Evolutionary conservation across 257 asterid species (phyloP).

Genomic region (Handroanthus guayacan): DNA sequence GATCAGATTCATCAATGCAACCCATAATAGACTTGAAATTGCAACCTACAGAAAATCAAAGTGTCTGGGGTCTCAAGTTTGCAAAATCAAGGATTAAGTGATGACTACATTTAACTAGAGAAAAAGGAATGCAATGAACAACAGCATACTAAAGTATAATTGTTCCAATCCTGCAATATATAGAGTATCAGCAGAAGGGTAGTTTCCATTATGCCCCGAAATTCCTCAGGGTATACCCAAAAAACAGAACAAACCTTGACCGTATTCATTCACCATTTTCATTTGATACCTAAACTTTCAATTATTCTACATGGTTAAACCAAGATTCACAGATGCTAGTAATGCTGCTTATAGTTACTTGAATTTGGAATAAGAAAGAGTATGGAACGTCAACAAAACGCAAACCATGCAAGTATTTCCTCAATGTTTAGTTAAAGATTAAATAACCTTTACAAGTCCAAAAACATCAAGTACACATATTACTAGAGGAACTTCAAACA

Average conservation of each 20-base stretch:
- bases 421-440: no score
- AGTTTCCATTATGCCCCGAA: neutral
- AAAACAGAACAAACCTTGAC: neutral
- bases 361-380: neutral
- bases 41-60: neutral
- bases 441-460: neutral
- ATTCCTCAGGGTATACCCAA: neutral
- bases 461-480: neutral
- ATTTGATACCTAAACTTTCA: neutral
- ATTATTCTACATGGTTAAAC: neutral
- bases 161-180: neutral
- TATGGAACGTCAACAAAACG: constrained; percentile 6
- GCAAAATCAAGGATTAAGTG: neutral
- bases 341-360: constrained; percentile 1
- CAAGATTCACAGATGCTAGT: neutral
- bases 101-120: neutral
- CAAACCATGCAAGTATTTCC: no score
- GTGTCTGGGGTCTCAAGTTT: neutral
- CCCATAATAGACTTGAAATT: neutral
- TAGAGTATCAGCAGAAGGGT: neutral
- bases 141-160: neutral
- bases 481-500: neutral
- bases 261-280: neutral
- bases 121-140: neutral
- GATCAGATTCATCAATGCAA: neutral